phyloP scores from a whole-genome alignment of 192 early-diverging fungal genomes.

The Thoreauomyces humboldtii region DNA sequence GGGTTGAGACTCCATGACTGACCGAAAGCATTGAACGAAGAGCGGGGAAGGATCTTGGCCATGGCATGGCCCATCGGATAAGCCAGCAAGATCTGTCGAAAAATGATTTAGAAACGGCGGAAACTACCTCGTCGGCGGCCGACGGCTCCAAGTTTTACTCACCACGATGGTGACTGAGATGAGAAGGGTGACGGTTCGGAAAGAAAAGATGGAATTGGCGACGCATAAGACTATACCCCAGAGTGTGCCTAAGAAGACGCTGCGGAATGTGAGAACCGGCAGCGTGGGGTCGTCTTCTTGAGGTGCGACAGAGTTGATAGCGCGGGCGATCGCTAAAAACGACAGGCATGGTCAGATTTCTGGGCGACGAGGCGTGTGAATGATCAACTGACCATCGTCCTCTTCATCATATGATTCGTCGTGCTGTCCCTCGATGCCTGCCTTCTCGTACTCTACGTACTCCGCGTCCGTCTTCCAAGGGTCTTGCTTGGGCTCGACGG shows the following conservation, averaged over 20 bases:
- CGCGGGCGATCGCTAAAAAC: conserved; percentile 6
- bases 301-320: conserved; percentile 15
- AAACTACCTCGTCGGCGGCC: no score
- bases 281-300: conserved; percentile 1
- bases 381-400: no score
- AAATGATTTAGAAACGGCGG: no score
- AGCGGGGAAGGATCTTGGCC: conserved; percentile 34
- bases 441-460: conserved; percentile 6
- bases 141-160: no score
- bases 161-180: conserved; percentile 6
- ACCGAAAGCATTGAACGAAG: not conserved
- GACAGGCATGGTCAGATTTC: no score
- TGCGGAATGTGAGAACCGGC: not conserved
- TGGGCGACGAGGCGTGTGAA: no score
- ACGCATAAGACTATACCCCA: not conserved
- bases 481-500: not conserved
- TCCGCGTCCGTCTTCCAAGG: not conserved
- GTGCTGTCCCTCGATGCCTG: not conserved
- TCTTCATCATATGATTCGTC: conserved; percentile 5
- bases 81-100: not conserved
- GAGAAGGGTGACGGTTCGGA: not conserved
- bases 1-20: conserved; percentile 63
- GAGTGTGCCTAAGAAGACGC: not conserved
- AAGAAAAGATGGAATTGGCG: conserved; percentile 3
- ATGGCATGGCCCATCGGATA: not conserved